A percentile compares a stretch with the other conserved stretches of the same genome.
Evolutionary conservation across 1,284 basidiomycete genomes (phyloP).

Genomic region (Trichosporon sp.): DNA sequence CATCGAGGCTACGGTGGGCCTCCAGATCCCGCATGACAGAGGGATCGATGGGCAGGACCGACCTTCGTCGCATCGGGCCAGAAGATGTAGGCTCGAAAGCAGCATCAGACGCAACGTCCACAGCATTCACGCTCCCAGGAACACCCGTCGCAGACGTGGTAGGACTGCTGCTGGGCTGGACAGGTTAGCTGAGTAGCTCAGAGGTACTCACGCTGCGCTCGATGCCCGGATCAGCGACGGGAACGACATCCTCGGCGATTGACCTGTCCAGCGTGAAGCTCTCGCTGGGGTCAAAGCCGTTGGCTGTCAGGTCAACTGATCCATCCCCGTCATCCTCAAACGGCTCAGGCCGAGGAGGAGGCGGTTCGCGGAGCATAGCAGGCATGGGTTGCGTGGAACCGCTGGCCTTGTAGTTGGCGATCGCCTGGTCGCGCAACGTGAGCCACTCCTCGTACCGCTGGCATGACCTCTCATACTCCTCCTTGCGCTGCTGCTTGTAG

Average conservation of each 20-base stretch:
- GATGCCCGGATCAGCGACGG: conserved; percentile 82
- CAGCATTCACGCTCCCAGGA: conserved; percentile 17
- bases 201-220: conserved; percentile 61
- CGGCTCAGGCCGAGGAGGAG: conserved; percentile 67
- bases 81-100: background rate
- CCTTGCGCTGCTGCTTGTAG: conserved; percentile 83
- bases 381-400: conserved; percentile 68
- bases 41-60: conserved; percentile 69
- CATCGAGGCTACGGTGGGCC: conserved; percentile 49
- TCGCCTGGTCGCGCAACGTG: conserved; percentile 71
- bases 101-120: background rate
- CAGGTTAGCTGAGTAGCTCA: conserved; percentile 17
- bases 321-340: conserved; percentile 81
- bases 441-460: conserved; percentile 82
- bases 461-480: conserved; percentile 82
- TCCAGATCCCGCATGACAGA: conserved; percentile 83
- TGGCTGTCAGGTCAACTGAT: conserved; percentile 81
- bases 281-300: conserved; percentile 72
- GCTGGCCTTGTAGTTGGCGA: conserved; percentile 67
- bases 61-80: conserved; percentile 45
- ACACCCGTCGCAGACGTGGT: conserved; percentile 16
- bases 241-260: conserved; percentile 76
- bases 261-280: conserved; percentile 72
- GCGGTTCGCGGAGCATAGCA: conserved; percentile 70
- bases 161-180: conserved; percentile 20